Evolutionary conservation across 1,139 yeast species (phyloP), one percentile per base, ranked within the genome.

Genomic region (Suhomyces anneliseae): DNA sequence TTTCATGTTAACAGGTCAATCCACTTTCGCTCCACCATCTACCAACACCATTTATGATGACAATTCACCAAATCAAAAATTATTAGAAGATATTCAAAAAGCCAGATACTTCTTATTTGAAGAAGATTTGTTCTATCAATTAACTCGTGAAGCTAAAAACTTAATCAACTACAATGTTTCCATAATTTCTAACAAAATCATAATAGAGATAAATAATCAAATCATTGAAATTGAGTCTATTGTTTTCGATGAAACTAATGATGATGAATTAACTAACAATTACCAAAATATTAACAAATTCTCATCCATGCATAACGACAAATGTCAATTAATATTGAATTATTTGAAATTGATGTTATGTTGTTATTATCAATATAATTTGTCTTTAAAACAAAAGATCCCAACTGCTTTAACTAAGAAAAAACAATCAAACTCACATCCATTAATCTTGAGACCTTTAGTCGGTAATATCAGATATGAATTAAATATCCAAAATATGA

Each of bases 41-140:
- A 31, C 15, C 38, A 31, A 27, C 8, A 27, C 40, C 2, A n/a
- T 24, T 7, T 36, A 31, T 27, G 27, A 31, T 4, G 34, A 27
- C 38, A 40, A 43, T 6, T 38, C 48, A 6, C 44, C 59, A 34
- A 62, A 61, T n/a, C 72, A 72, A n/a, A 65, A 62, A 10, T 67
- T 78, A 9, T 73, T 79, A n/a, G 72, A 74, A 52, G 77, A 75
- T 27, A 83, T 86, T 27, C 77, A 78, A 54, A 79, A 70, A 51
- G 84, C 89, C 0, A 72, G 97, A 44, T 84, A 78, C 54, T 81
- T 83, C 51, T 71, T 92, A 8, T 92, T 92, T 69, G 98, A 92
- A 60, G 95, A 89, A 57, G 98, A 92, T 60, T 71, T 87, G 42
- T 82, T 81, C 56, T 79, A 81, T 61, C 90, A 85, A 56, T 68